Base-by-base conservation (phyloP, 2,329 filamentous ascomycete genomes). In the Alternaria burnsii region DNA sequence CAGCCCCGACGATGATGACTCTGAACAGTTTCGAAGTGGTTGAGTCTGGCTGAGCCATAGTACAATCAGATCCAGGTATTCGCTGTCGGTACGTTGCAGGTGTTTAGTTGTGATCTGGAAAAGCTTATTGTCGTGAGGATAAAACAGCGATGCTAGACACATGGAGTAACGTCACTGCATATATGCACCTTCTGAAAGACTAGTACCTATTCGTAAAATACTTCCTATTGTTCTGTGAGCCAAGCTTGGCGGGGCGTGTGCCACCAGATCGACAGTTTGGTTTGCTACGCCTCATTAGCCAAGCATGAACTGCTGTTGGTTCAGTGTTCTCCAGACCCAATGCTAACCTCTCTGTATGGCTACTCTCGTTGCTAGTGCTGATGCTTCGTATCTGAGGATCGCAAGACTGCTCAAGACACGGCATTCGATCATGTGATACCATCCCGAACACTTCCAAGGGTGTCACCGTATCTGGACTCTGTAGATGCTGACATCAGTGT, bases 1-100 rank as follows among this genome's bases (percentile, higher is more conserved):
- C 61, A 18, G 62, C 69, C 20, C 70, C 69, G 9, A 63, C 67
- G 6, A 72, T 58, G 22, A 69, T 47, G 10, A 69, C 64, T 41
- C 60, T 44, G 42, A 68, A 68, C 7, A 62, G 62, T 32, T 56
- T 69, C 30, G 51, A 26, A 10, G 48, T 24, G 32, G 48, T 14
- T 26, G 28, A 34, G 34, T 48, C 28, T 26, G 18, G 22, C 14
- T 26, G 24, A 20, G 44, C 28, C 44, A 48, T 48, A 9, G 14
- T 48, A n/a, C 16, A 34, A 22, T 48, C 18, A 20, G 28, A 48
- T 34, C 12, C 28, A 16, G 28, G 30, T 22, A 28, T 20, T n/a
- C n/a, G n/a, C 18, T 20, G 38, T 41, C 20, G 38, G n/a, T 20
- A 20, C 20, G 9, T 8, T 18, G n/a, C n/a, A 14, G 12, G 32